These are phyloP conservation scores for Camelina sativa DNA, from an alignment of 345 rosid genomes.

Conservation along the genomic window DNA sequence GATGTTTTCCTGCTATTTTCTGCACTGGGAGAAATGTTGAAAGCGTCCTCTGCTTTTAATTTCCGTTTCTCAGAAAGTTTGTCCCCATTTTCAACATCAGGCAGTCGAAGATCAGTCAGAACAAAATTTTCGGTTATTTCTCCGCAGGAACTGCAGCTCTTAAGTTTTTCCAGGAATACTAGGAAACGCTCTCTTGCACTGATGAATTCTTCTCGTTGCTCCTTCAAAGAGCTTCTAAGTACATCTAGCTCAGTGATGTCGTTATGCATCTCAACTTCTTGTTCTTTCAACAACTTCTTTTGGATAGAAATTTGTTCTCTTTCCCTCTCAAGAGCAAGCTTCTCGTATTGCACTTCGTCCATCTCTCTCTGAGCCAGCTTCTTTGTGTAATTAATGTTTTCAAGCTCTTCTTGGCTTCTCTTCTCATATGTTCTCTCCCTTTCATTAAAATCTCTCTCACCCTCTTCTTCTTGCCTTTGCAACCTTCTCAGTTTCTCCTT, in stretches of 20 bases:
- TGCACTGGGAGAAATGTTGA: constrained; percentile 42
- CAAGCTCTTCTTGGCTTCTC: constrained; percentile 56
- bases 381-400: constrained; percentile 48
- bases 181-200: constrained; percentile 59
- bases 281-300: constrained; percentile 57
- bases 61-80: constrained; percentile 29
- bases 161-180: constrained; percentile 64
- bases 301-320: constrained; percentile 55
- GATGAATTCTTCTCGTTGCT: constrained; percentile 56
- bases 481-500: constrained; percentile 53
- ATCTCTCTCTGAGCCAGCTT: constrained; percentile 57
- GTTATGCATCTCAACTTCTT: constrained; percentile 61
- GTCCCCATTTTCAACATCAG: constrained; percentile 51
- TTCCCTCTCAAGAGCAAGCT: constrained; percentile 51
- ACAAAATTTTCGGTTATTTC: constrained; percentile 59
- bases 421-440: constrained; percentile 54
- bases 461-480: constrained; percentile 54
- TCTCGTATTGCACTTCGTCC: constrained; percentile 58
- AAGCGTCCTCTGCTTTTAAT: constrained; percentile 40
- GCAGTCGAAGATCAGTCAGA: constrained; percentile 60
- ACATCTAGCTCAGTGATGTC: constrained; percentile 68
- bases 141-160: constrained; percentile 65
- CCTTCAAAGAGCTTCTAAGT: constrained; percentile 62
- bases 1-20: constrained; percentile 51
- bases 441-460: constrained; percentile 55